Percentiles rank a stretch among this genome's conserved stretches.
Conservation (phyloP, 73 alveolate species). For the Uronychia binucleata region DNA sequence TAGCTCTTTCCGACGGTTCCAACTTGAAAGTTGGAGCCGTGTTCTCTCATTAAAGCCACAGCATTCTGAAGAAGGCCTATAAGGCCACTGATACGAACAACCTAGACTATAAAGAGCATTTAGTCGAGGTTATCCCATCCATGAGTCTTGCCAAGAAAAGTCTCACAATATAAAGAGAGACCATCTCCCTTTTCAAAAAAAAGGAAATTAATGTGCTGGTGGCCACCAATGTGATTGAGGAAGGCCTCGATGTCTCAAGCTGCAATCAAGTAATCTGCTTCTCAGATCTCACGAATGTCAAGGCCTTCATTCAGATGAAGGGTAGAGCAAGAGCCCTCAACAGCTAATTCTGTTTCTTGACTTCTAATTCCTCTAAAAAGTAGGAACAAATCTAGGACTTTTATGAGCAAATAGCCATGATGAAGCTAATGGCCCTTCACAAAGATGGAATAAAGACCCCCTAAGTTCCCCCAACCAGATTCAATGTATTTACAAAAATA, state of each 20-base stretch:
- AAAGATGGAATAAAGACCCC: background rate
- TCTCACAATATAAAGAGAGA: slow-evolving; percentile 37
- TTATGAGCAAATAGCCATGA: background rate
- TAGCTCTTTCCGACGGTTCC: background rate
- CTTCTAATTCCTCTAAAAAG: slow-evolving; percentile 15
- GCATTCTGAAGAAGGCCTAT: slow-evolving; percentile 31
- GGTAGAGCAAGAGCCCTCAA: slow-evolving; percentile 74
- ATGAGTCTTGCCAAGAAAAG: background rate
- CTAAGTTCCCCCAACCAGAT: background rate
- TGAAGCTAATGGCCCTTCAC: slow-evolving; percentile 4
- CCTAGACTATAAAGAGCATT: background rate
- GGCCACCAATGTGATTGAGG: slow-evolving; percentile 82
- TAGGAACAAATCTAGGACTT: background rate
- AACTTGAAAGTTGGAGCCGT: slow-evolving; percentile 32
- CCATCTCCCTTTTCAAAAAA: slow-evolving; percentile 42
- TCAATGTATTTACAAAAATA: background rate
- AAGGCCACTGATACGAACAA: slow-evolving; percentile 17
- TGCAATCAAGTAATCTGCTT: slow-evolving; percentile 68
- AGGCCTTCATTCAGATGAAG: slow-evolving; percentile 68
- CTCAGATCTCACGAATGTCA: slow-evolving; percentile 64
- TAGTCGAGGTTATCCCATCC: background rate
- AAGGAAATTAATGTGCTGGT: slow-evolving; percentile 61
- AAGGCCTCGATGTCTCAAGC: slow-evolving; percentile 76
- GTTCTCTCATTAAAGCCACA: slow-evolving; percentile 17
- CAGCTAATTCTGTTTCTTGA: slow-evolving; percentile 37